Percentiles rank a stretch among this genome's conserved stretches.
These are phyloP conservation scores for Phytophthora pistaciae DNA, from an alignment of 352 stramenopile genomes.

Conservation along the genomic window DNA sequence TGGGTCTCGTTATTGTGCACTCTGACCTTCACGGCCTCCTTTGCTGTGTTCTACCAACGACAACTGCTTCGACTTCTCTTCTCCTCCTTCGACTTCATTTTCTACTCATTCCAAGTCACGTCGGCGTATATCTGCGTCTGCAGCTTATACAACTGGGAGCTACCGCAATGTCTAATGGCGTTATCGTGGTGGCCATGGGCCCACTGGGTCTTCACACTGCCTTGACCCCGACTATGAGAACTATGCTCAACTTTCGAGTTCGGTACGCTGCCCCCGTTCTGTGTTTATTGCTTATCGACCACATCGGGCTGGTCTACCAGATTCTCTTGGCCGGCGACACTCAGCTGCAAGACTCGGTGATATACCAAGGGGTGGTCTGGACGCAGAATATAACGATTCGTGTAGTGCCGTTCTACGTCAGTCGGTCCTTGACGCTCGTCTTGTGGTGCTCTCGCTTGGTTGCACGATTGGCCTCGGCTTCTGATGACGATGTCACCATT, in stretches of 20 bases:
- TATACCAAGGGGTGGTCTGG: conserved; percentile 13
- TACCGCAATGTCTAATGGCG: conserved; percentile 14
- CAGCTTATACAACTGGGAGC: conserved; percentile 25
- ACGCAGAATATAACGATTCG: conserved; percentile 6
- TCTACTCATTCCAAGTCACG: conserved; percentile 43
- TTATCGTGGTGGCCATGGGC: conserved; percentile 34
- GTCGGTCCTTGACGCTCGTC: conserved; percentile 9
- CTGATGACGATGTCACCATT: conserved; percentile 28
- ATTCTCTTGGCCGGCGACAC: conserved; percentile 10
- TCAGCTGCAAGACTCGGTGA: conserved; percentile 14
- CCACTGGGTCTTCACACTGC: conserved; percentile 39
- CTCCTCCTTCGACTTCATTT: conserved; percentile 53
- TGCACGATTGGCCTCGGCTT: conserved; percentile 13
- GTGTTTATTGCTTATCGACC: conserved; percentile 8
- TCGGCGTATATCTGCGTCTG: conserved; percentile 37
- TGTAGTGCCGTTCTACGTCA: conserved; percentile 21
- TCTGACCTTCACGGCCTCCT: conserved; percentile 16
- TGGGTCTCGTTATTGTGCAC: conserved; percentile 13
- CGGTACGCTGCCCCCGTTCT: conserved; percentile 2
- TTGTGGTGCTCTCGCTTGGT: conserved; percentile 19
- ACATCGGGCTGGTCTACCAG: conserved; percentile 7
- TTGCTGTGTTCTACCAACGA: conserved; percentile 36
- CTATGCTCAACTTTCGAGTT: conserved; percentile 17
- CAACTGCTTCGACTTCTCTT: conserved; percentile 41
- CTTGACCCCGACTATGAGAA: conserved; percentile 39